Percentiles rank a stretch among this genome's conserved stretches.
phyloP scores from a whole-genome alignment of 441 rosid genomes.

The Gossypium trilobum region DNA sequence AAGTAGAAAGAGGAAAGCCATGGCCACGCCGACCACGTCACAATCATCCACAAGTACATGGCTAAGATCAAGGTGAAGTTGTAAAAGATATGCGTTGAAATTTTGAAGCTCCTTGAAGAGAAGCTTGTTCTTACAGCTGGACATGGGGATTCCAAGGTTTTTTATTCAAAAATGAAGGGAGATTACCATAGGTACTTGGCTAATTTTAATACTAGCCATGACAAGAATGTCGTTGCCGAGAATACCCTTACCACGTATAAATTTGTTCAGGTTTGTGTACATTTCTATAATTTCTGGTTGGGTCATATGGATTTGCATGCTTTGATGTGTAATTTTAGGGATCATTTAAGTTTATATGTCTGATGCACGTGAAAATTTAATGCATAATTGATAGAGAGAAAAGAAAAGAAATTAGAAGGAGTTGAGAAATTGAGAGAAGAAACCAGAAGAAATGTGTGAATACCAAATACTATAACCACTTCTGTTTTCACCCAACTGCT shows the following conservation, averaged over 20 bases:
- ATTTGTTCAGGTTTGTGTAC: constrained; percentile 34
- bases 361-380: too few relatives aligned
- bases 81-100: constrained; percentile 50
- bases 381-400: too few relatives aligned
- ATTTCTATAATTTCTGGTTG: not conserved
- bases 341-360: not conserved
- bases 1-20: constrained; percentile 67
- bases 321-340: not conserved
- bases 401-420: too few relatives aligned
- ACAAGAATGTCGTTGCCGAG: constrained; percentile 56
- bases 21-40: constrained; percentile 47
- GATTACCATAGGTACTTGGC: too few relatives aligned
- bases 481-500: too few relatives aligned
- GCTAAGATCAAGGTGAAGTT: constrained; percentile 57
- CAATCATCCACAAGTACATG: constrained; percentile 46
- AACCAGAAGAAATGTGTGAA: too few relatives aligned
- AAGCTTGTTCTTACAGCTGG: constrained; percentile 42
- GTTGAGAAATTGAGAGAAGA: too few relatives aligned
- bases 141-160: constrained; percentile 54
- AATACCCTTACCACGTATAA: constrained; percentile 56
- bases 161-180: constrained; percentile 34
- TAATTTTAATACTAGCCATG: constrained; percentile 47
- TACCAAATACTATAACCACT: too few relatives aligned
- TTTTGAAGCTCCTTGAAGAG: constrained; percentile 21
- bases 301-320: not conserved